Base-by-base conservation (phyloP, 805 yeast species). In the Metschnikowia chrysomelidarum region DNA sequence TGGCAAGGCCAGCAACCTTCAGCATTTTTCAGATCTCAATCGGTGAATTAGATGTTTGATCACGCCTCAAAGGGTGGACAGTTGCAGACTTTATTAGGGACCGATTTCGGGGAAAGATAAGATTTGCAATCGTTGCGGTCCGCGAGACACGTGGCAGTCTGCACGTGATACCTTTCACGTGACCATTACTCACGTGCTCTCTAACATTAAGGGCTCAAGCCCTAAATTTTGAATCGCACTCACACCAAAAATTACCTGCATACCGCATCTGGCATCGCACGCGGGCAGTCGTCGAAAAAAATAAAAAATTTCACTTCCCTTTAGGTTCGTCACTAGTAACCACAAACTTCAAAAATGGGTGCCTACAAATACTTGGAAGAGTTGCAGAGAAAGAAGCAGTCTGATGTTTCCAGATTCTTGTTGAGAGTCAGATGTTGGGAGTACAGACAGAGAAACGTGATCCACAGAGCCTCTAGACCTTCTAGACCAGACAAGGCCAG, bases 401-500 rank as follows among this genome's bases (percentile, higher is more conserved):
- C 97, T 68, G 98, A 93, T 76, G 97, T 93, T 64, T 78, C 86
- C 78, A 87, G 98, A 78, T 93, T 93, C 87, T 79, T 93, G 68
- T 86, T 85, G 77, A 85, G 98, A 75, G 96, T 93, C 82, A 87
- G 98, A 87, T 93, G 96, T 79, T 93, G 98, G 98, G 98, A 93
- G 78, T 93, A 88, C 95, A 89, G 98, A 80, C 98, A 93, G 80
- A 82, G 83, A 80, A 82, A 78, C 66, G 98, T 89, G 58, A 84
- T 93, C 75, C 98, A 93, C 96, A 85, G 98, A 75, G 97, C 97
- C 59, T 60, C 94, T 43, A 87, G 91, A 74, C 98, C 98, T 64
- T 84, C 97, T 59, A 89, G 98, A 77, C 98, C 98, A 74, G 98
- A 93, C 77, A 93, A 93, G 93, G 98, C 98, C 65, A 91, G 98